Evolutionary conservation across 768 basidiomycete genomes (phyloP).

Genomic region (Steccherinum ochraceum): DNA sequence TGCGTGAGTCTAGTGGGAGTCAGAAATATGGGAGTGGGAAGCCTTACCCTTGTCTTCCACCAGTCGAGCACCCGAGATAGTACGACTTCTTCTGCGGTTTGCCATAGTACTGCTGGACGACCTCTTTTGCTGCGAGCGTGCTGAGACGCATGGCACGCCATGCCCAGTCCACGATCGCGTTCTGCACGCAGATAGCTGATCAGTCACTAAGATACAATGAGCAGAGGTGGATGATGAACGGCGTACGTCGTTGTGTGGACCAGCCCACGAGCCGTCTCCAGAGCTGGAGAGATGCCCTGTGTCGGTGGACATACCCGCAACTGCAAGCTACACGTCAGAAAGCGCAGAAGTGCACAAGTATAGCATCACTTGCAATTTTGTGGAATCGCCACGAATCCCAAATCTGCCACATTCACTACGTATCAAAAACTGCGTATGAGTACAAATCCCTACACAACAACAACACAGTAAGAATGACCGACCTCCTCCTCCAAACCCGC

Average conservation of each 20-base stretch:
- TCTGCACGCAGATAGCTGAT: neutral
- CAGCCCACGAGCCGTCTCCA: constrained; percentile 1
- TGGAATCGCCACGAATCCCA: constrained; percentile 3
- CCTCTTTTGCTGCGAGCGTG: constrained; percentile 11
- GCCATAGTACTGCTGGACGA: constrained; percentile 13
- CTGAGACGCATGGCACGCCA: constrained; percentile 12
- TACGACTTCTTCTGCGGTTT: constrained; percentile 11
- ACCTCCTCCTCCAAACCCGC: constrained; percentile 16
- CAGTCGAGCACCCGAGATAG: constrained; percentile 19
- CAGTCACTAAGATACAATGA: neutral
- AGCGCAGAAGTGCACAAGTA: neutral
- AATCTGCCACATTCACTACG: constrained; percentile 4
- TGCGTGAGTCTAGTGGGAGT: neutral
- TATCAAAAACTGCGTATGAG: neutral
- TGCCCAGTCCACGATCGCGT: constrained; percentile 14
- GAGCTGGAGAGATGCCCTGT: constrained; percentile 3
- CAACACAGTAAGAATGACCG: neutral
- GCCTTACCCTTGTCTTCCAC: constrained; percentile 1
- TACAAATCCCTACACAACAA: neutral
- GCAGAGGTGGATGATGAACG: too few species aligned
- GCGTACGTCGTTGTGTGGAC: constrained; percentile 6
- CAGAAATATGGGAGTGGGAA: neutral
- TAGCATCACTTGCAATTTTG: constrained; percentile 5
- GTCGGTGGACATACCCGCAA: constrained; percentile 9
- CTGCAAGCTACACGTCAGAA: neutral